A percentile compares a stretch with the other conserved stretches of the same genome.
phyloP scores from a whole-genome alignment of 306 rosid genomes.

The Benincasa hispida region DNA sequence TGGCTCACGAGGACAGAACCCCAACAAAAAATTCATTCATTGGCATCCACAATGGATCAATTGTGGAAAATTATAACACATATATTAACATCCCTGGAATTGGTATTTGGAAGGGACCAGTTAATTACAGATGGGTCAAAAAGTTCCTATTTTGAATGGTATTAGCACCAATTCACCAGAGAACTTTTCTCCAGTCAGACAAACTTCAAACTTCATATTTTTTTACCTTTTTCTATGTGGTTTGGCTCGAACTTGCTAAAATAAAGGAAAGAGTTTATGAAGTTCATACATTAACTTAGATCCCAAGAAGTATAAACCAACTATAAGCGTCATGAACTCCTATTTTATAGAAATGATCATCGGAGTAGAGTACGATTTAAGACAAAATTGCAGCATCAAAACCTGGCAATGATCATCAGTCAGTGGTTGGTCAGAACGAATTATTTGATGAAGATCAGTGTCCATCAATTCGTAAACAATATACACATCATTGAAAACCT shows the following conservation, averaged over 20 bases:
- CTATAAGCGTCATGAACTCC: neutral
- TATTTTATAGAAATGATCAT: neutral
- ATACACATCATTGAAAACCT: slow-evolving; percentile 76
- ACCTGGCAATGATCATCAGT: slow-evolving; percentile 86
- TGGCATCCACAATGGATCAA: neutral
- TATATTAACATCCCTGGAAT: neutral
- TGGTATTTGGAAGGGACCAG: neutral
- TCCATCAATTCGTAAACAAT: slow-evolving; percentile 96
- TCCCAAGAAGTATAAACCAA: neutral
- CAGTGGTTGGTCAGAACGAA: slow-evolving; percentile 70
- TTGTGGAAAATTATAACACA: neutral
- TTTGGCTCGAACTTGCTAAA: neutral
- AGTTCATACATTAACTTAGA: neutral
- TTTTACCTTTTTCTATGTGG: neutral
- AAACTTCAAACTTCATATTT: neutral
- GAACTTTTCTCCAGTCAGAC: neutral
- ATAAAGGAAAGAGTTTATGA: neutral
- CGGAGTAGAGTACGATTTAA: neutral
- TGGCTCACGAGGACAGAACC: neutral
- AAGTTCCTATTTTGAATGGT: neutral
- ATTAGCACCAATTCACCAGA: neutral
- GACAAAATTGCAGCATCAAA: slow-evolving; percentile 1
- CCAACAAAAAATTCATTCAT: neutral
- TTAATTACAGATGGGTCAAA: neutral
- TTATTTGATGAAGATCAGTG: slow-evolving; percentile 83